phyloP scores from a whole-genome alignment of 2,329 filamentous ascomycete genomes.

The Pseudogymnoascus sp. region DNA sequence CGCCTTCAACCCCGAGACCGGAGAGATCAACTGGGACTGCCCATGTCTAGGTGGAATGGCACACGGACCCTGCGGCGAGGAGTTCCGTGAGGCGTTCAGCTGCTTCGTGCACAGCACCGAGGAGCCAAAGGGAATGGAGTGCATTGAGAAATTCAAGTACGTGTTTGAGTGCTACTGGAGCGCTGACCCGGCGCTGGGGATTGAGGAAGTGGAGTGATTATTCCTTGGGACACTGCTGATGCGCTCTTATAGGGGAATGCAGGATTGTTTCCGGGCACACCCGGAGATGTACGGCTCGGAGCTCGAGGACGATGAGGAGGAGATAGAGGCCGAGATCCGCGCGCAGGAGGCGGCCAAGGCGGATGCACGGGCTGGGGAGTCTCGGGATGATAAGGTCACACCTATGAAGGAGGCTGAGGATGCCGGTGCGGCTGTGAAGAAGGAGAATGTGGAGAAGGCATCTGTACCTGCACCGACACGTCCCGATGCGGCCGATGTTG shows the following conservation, averaged over 20 bases:
- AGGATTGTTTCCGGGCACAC: conserved; percentile 89
- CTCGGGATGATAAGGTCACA: background rate
- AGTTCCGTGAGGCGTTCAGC: conserved; percentile 94
- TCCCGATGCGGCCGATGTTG: background rate
- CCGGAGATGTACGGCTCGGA: conserved; percentile 91
- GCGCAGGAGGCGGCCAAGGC: conserved; percentile 20
- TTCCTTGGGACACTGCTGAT: conserved; percentile 1
- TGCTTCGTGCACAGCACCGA: conserved; percentile 95
- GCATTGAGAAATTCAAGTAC: conserved; percentile 95
- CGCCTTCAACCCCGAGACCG: conserved; percentile 96
- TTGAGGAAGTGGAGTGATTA: background rate
- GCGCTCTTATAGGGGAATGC: conserved; percentile 66
- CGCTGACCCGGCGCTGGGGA: background rate
- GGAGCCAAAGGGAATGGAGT: conserved; percentile 96
- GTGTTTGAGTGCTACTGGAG: conserved; percentile 31
- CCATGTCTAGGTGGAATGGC: conserved; percentile 97
- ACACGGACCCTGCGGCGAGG: conserved; percentile 85
- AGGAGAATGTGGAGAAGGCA: background rate
- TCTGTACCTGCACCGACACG: background rate
- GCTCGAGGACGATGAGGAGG: conserved; percentile 69
- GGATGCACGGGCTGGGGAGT: conserved; percentile 8
- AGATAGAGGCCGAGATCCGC: conserved; percentile 31
- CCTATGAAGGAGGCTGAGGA: background rate
- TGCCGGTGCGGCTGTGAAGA: background rate
- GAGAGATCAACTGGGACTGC: conserved; percentile 99